Evolutionary conservation across 495 filamentous ascomycete genomes (phyloP).

Genomic region (Podospora australis): DNA sequence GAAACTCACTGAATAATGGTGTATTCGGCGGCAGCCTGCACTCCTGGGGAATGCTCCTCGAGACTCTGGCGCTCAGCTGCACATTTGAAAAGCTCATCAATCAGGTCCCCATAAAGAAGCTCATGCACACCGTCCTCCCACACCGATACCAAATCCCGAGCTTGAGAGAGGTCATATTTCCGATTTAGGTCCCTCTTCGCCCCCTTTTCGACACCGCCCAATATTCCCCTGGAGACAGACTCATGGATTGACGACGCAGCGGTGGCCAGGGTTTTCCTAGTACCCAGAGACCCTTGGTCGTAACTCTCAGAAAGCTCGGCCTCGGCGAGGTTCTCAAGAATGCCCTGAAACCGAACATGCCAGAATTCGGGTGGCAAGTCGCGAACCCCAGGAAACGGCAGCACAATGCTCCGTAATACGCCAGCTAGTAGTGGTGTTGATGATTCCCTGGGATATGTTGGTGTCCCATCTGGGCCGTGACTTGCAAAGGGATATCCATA

Average conservation of each 20-base stretch:
- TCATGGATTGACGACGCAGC: constrained; percentile 56
- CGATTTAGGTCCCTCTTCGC: constrained; percentile 23
- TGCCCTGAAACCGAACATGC: constrained; percentile 40
- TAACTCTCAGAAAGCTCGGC: constrained; percentile 62
- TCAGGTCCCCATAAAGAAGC: constrained; percentile 50
- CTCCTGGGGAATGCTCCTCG: constrained; percentile 47
- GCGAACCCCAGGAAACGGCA: constrained; percentile 50
- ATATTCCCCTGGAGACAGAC: constrained; percentile 48
- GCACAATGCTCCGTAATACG: constrained; percentile 49
- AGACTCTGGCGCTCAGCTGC: constrained; percentile 47
- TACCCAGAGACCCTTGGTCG: constrained; percentile 58
- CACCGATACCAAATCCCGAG: constrained; percentile 46
- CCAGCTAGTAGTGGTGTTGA: constrained; percentile 52
- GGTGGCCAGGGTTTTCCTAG: constrained; percentile 58
- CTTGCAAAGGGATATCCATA: constrained; percentile 55
- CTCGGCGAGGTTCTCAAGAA: constrained; percentile 46
- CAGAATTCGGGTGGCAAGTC: constrained; percentile 54
- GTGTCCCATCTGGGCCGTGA: constrained; percentile 9
- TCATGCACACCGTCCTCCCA: constrained; percentile 54
- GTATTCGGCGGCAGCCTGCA: constrained; percentile 53
- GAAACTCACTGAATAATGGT: constrained; percentile 46
- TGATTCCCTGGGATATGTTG: constrained; percentile 27
- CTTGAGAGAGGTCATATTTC: constrained; percentile 47
- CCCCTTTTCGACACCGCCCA: constrained; percentile 44
- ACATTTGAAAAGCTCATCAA: constrained; percentile 52